These are phyloP conservation scores for Ananas comosus DNA, from an alignment of 176 grass and related monocot species.

Conservation along the genomic window DNA sequence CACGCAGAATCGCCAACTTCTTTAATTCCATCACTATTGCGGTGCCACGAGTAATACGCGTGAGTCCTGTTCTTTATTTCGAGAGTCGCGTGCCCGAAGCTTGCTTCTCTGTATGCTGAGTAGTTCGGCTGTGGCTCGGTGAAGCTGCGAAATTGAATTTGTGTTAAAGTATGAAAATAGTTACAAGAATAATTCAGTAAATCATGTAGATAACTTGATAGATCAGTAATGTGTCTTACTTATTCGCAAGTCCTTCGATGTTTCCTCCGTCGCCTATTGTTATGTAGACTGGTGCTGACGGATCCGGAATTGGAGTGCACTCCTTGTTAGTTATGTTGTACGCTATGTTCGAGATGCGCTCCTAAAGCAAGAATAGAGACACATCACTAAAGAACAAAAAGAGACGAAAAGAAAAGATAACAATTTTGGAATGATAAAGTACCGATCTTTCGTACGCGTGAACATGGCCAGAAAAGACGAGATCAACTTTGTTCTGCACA, in stretches of 20 bases:
- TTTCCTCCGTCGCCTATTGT: constrained; percentile 89
- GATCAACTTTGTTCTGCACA: constrained; percentile 78
- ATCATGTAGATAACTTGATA: no score
- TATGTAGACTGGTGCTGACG: constrained; percentile 66
- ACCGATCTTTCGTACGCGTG: constrained; percentile 67
- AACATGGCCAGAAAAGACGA: constrained; percentile 80
- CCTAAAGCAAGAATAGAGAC: constrained; percentile 7
- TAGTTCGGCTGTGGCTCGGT: constrained; percentile 72
- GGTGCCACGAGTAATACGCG: constrained; percentile 82
- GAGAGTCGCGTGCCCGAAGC: constrained; percentile 83
- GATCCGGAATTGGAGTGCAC: constrained; percentile 49
- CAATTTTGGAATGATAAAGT: constrained; percentile 28
- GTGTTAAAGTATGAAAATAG: not conserved
- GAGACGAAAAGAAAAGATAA: not conserved
- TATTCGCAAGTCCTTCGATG: constrained; percentile 65
- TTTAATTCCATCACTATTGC: constrained; percentile 56
- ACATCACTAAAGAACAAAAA: not conserved
- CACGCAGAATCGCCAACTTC: constrained; percentile 59
- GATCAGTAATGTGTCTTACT: constrained; percentile 28
- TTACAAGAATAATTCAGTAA: not conserved
- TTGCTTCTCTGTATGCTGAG: constrained; percentile 87
- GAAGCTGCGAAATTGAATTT: constrained; percentile 38
- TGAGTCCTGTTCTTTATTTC: constrained; percentile 89
- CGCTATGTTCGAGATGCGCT: constrained; percentile 68
- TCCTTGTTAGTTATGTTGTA: constrained; percentile 69